Evolutionary conservation across 2,329 filamentous ascomycete genomes (phyloP), one percentile per base, ranked within the genome.

Genomic region (Aspergillus hiratsukae): DNA sequence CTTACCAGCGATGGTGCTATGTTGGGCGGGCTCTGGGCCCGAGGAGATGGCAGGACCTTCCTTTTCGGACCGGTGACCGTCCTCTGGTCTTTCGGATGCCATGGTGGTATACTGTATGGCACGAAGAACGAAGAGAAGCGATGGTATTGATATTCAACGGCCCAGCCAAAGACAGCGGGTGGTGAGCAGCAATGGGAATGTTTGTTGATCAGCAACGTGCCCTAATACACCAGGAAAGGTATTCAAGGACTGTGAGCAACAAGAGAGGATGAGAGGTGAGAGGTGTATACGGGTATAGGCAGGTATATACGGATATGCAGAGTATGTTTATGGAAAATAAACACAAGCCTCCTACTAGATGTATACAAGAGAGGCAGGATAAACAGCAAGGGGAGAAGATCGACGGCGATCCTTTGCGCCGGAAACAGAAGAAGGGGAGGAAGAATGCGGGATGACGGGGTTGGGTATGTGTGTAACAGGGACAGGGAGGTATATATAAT

Each of bases 1-100:
- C 49, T 70, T 73, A 2, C 74, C 75, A 23, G 64, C 57, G 49
- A 64, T 57, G n/a, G 58, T 28, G 43, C 59, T 53, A 50, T 66
- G 62, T 28, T 60, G 53, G 11, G 58, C 60, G 19, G 63, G 49
- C 50, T 70, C 67, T 28, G 65, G 59, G 49, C 73, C 69, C 7
- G 55, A 52, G 35, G 53, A 61, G 54, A 40, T 55, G 28, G 56
- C 41, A 41, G 59, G 58, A 55, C 54, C 49, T 49, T 52, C 56
- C 41, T 65, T 65, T 41, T 65, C 63, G 19, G 51, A 48, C 11
- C 45, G 51, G 35, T 56, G 53, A 9, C 51, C 48, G 29, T 55
- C 58, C 19, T 58, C 58, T 48, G 35, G 19, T 52, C 37, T 56
- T 58, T 29, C 58, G 52, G 28, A 53, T 53, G 56, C 54, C 56